Base-by-base conservation (phyloP, 805 yeast genomes). In the Ascoidea rubescens region DNA sequence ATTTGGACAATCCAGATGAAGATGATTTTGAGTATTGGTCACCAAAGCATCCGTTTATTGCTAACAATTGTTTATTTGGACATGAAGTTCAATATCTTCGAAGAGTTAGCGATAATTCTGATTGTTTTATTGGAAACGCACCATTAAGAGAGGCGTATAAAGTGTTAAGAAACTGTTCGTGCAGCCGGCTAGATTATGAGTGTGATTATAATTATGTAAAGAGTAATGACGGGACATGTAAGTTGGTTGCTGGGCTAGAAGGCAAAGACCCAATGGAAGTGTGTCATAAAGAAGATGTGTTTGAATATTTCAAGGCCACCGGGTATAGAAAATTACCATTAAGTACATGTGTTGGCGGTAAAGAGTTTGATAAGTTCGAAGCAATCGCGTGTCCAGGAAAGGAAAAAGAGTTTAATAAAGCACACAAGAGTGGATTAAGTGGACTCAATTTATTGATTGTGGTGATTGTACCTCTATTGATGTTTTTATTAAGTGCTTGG, bases 321-420 rank as follows among this genome's bases (percentile, higher is more conserved):
- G 99, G 98, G 0, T 93, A 93, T 66, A 79, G 99, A 64, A 80
- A 79, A 59, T 76, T 90, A 31, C 93, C 96, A 1, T 64, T 86
- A 52, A 82, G 93, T 10, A 87, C 96, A 0, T 93, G 99, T 70
- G 74, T 70, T 47, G 95, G 88, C 28, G 98, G 98, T 4, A 66
- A 78, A 52, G 72, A 74, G 53, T 74, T 87, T 51, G 97, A 87
- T 61, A 72, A 75, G 45, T 77, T 80, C 64, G 73, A 69, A 17
- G 72, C 84, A 2, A 73, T 69, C 52, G 78, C 97, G 5, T 93
- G 99, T 65, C 97, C 98, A 5, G 98, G 98, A 1, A 86, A 81
- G 60, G 80, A 82, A 55, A 65, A 68, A 8, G 82, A 87, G 58
- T 89, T 79, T 61, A 66, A 71, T 52, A 64, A 67, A 37, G 67